phyloP scores from a whole-genome alignment of 257 asterid genomes.

The Fraxinus americana region DNA sequence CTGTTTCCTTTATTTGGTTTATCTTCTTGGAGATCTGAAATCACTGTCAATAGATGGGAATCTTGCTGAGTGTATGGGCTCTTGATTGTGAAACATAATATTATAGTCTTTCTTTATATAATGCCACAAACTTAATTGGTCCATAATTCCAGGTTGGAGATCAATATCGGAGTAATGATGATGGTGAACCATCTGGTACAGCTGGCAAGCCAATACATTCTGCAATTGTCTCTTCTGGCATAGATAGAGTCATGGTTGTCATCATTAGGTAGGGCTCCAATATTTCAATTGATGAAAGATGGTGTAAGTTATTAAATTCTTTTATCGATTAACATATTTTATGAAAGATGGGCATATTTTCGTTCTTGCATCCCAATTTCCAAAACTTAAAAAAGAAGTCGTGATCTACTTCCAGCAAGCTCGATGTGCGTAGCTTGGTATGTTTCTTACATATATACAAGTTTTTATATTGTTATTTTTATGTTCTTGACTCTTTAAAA shows the following conservation, averaged over 20 bases:
- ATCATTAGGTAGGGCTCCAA: slow-evolving; percentile 60
- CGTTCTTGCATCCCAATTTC: too few relatives aligned
- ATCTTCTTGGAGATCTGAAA: background rate
- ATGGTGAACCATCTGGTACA: slow-evolving; percentile 95
- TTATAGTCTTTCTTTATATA: background rate
- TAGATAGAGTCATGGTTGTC: slow-evolving; percentile 91
- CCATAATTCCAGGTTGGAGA: slow-evolving; percentile 68
- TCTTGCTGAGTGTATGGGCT: background rate
- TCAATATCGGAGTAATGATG: slow-evolving; percentile 84
- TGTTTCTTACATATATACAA: too few relatives aligned
- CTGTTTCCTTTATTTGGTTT: background rate
- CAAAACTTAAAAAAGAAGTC: too few relatives aligned
- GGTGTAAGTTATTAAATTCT: background rate
- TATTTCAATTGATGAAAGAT: background rate
- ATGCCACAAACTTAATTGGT: background rate
- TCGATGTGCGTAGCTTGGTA: too few relatives aligned
- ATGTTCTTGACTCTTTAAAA: too few relatives aligned
- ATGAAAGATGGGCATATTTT: background rate
- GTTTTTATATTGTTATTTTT: too few relatives aligned
- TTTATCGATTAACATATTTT: background rate
- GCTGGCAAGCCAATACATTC: slow-evolving; percentile 96
- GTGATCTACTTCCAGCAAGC: too few relatives aligned
- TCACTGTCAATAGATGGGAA: background rate
- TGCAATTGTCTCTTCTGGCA: slow-evolving; percentile 78
- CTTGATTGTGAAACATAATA: background rate